Evolutionary conservation across 345 rosid species (phyloP).

Genomic region (thale cress (Arabidopsis thaliana)): DNA sequence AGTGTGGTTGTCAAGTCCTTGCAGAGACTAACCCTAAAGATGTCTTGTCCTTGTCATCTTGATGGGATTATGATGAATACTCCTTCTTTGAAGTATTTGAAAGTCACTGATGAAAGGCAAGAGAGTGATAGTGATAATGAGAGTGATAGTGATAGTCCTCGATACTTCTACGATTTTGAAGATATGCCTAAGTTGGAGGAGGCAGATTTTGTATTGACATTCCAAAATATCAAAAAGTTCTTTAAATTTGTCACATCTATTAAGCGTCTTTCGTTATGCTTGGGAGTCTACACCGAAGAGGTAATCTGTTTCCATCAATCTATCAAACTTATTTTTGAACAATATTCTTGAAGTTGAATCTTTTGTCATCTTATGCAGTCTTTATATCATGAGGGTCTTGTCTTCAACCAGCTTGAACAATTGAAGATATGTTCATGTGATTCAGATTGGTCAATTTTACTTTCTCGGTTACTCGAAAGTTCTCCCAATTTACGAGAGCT

Average conservation of each 20-base stretch:
- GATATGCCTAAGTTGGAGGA: not conserved
- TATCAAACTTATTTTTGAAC: not conserved
- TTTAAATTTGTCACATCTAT: not conserved
- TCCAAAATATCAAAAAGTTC: not conserved
- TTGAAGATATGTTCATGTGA: too few species aligned
- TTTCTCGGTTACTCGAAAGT: too few species aligned
- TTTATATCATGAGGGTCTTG: too few species aligned
- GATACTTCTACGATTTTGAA: not conserved
- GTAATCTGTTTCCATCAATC: not conserved
- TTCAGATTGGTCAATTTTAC: too few species aligned
- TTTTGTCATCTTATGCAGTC: too few species aligned
- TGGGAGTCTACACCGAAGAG: not conserved
- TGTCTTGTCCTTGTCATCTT: not conserved
- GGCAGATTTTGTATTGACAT: not conserved
- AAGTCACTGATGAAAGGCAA: not conserved
- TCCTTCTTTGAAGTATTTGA: constrained; percentile 14
- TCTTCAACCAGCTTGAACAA: too few species aligned
- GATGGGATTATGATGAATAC: not conserved
- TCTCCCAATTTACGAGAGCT: too few species aligned
- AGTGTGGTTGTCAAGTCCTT: not conserved
- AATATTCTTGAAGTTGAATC: too few species aligned
- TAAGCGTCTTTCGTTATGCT: constrained; percentile 15
- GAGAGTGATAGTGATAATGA: not conserved
- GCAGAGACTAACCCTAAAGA: constrained; percentile 2
- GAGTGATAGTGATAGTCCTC: not conserved